Base-by-base conservation (phyloP, 345 rosid species). In the Tarenaya hassleriana region DNA sequence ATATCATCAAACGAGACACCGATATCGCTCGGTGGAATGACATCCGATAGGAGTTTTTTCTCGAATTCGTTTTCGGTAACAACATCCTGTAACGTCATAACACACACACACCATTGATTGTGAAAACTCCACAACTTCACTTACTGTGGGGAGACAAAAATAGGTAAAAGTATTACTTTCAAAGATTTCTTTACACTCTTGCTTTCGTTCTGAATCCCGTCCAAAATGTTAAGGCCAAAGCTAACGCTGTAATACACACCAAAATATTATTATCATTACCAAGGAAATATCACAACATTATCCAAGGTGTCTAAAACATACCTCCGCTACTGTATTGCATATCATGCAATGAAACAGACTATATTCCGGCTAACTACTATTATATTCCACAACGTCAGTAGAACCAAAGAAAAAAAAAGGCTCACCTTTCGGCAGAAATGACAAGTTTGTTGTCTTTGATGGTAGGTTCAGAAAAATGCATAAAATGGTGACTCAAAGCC, bases 1-100 rank as follows among this genome's bases (percentile, higher is more conserved):
- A 94, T 94, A 62, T 94, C 97, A 58, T 85, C 88, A 78, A 94
- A 94, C 3, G 91, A 77, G 50, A 94, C 95, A 52, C 99, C 99
- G 68, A 88, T 85, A 50, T 94, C 99, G 56, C 68, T 82, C 32
- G 99, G 95, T 10, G 97, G 97, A 63, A 94, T 94, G 64, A 94
- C 99, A 77, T 94, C 99, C 3, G 75, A 82, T 38, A 94, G 77
- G 68, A 94, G 97, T 58, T 94, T 94, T 78, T 94, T 94, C 73
- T 94, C 97, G 63, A 94, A 94, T 58, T 94, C 97, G 67, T 94
- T 94, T 61, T 94, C 97, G 19, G 99, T 94, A 45, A 81, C 82
- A 58, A 94, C 95, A 68, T 94, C 99, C 99, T 92, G 77, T 38
- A 64, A 69, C 61, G 20, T 19, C 46, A 44, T 34, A 14, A 47